phyloP scores from a whole-genome alignment of 1,284 basidiomycete genomes.

The Ganoderma multipileum region DNA sequence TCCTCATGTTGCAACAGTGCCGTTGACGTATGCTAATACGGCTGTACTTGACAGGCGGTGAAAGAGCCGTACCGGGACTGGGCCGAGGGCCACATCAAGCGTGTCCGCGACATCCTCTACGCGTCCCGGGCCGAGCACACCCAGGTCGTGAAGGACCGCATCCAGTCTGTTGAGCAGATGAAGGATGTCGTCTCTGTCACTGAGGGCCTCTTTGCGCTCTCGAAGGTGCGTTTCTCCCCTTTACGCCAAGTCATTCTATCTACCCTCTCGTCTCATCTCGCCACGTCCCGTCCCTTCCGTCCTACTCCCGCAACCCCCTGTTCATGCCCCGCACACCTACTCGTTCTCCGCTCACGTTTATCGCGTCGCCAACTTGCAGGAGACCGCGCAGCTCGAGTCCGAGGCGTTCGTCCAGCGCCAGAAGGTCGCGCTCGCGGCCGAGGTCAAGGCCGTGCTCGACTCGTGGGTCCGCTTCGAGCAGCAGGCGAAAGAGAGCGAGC shows the following conservation, averaged over 20 bases:
- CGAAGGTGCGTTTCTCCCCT: conserved; percentile 69
- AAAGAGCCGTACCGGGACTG: conserved; percentile 92
- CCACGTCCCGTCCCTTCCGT: not conserved
- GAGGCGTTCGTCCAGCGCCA: conserved; percentile 93
- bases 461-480: conserved; percentile 99
- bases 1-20: not conserved
- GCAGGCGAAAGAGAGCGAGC: conserved; percentile 95
- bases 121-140: conserved; percentile 90
- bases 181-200: conserved; percentile 94
- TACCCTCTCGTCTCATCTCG: not conserved
- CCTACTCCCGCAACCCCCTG: not conserved
- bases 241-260: not conserved
- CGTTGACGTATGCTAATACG: not conserved
- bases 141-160: conserved; percentile 91
- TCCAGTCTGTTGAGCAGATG: conserved; percentile 90
- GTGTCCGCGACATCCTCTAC: conserved; percentile 86
- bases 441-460: conserved; percentile 96
- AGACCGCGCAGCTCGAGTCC: conserved; percentile 92
- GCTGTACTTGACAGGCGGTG: conserved; percentile 34
- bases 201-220: conserved; percentile 89
- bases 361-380: conserved; percentile 52
- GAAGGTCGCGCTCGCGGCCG: conserved; percentile 85
- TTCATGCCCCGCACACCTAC: not conserved
- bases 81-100: conserved; percentile 88
- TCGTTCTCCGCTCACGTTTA: not conserved